Conservation (phyloP, 192 early-diverging fungal species). For the Podila clonocystis region DNA sequence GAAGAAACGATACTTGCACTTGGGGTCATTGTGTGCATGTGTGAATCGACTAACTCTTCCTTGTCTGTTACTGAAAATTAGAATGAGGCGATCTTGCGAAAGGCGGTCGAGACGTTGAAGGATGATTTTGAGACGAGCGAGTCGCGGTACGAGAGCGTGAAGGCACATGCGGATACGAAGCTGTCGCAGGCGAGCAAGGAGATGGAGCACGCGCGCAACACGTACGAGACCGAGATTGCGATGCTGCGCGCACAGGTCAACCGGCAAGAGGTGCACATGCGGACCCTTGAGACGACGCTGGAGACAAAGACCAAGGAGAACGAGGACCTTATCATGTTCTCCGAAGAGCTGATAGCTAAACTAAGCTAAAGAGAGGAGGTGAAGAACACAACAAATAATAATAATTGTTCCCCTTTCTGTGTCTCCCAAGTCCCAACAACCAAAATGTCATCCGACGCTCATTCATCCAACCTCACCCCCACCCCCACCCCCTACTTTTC, state of each 20-base stretch:
- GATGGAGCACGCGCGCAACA: slow-evolving; percentile 33
- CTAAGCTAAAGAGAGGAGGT: slow-evolving; percentile 8
- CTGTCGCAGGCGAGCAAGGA: slow-evolving; percentile 23
- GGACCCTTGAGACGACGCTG: slow-evolving; percentile 35
- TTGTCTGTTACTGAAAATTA: background rate
- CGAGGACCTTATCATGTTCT: slow-evolving; percentile 43
- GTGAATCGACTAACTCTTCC: background rate
- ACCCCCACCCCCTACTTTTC: too few relatives aligned
- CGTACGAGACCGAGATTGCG: slow-evolving; percentile 26
- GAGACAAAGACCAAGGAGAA: slow-evolving; percentile 49
- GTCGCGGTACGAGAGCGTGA: slow-evolving; percentile 33
- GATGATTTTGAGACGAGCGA: slow-evolving; percentile 48
- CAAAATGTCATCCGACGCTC: too few relatives aligned
- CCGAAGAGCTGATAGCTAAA: slow-evolving; percentile 43
- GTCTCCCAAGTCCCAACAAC: too few relatives aligned
- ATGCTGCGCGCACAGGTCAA: slow-evolving; percentile 22
- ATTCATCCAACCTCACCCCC: too few relatives aligned
- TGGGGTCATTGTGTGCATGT: too few relatives aligned
- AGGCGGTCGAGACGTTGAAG: slow-evolving; percentile 43
- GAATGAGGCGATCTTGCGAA: slow-evolving; percentile 42
- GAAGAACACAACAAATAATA: background rate
- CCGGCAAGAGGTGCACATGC: slow-evolving; percentile 45
- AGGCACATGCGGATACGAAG: slow-evolving; percentile 32
- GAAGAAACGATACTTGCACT: too few relatives aligned
- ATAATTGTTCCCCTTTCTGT: too few relatives aligned